Evolutionary conservation across 75 land plant genomes (phyloP).

Genomic region (Chamaecyparis obtusa): DNA sequence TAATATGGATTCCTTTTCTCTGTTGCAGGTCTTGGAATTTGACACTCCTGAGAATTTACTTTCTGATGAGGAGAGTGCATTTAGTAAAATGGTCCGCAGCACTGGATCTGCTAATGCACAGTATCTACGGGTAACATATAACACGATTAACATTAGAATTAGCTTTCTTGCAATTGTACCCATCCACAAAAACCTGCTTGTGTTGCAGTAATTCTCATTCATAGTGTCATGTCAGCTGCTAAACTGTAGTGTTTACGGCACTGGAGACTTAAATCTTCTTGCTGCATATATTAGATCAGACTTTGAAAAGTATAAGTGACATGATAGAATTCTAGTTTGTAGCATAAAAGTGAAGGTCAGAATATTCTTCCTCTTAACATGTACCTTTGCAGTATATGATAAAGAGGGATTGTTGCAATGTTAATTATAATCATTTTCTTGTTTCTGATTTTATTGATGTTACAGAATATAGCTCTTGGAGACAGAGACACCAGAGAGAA

Average conservation of each 20-base stretch:
- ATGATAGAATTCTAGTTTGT: background rate
- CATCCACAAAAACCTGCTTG: background rate
- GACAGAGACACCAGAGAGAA: constrained; percentile 14
- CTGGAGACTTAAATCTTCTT: background rate
- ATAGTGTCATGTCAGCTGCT: background rate
- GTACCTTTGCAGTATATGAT: constrained; percentile 1
- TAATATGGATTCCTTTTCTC: background rate
- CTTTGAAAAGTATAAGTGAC: background rate
- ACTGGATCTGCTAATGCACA: constrained; percentile 96
- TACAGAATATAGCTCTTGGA: no score
- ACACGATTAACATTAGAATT: background rate
- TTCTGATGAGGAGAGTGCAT: constrained; percentile 65
- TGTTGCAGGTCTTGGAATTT: constrained; percentile 70
- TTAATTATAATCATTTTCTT: background rate
- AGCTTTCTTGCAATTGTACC: background rate
- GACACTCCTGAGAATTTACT: constrained; percentile 74
- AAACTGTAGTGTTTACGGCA: background rate
- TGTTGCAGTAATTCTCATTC: background rate
- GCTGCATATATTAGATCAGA: background rate
- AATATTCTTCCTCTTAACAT: background rate
- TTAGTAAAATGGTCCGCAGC: constrained; percentile 94
- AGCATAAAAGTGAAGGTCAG: background rate
- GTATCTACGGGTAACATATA: constrained; percentile 51
- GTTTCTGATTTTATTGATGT: background rate
- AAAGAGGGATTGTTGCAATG: background rate